Base-by-base conservation (phyloP, 805 yeast genomes). In the Kodamaea jinghongensis region DNA sequence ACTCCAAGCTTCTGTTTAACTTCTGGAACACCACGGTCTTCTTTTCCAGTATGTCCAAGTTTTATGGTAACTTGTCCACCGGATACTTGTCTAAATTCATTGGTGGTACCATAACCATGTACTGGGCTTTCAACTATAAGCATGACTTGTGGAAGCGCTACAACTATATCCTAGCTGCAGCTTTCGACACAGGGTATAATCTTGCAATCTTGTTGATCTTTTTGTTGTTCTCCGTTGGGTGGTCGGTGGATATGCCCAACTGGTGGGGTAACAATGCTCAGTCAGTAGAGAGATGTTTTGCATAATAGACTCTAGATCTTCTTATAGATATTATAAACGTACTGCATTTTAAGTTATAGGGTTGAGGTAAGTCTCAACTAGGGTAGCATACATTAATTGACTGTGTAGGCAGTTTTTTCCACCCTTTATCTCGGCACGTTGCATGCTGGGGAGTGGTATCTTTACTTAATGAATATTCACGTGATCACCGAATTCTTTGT, bases 191-290 rank as follows among this genome's bases (percentile, higher is more conserved):
- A 0, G 79, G 78, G 4, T 71, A 65, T 52, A 73, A 73, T 44
- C 48, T 74, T 31, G 58, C 75, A 2, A 58, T 67, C 30, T 44
- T 73, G 16, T 45, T 61, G 17, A 56, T 74, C 8, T 73, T 74
- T 47, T 36, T 67, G 8, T 39, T 66, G 16, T 59, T 63, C 13
- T 54, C 70, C 1, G 54, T 52, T 6, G 49, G 50, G 1, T 48
- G 43, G 9, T 45, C 40, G 0, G 31, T 55, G 3, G 47, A 42
- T 6, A 63, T 64, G 55, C 76, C 76, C 1, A 29, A 56, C 36
- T 74, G 78, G 79, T 74, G 74, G 70, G 79, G 79, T 6, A 74
- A 74, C 46, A 67, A 72, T 43, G 51, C 56, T 1, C 42, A 43
- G n/a, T 67, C 58, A 42, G 57, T 74, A 4, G 78, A 74, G 46